Conservation (phyloP, 1,284 basidiomycete genomes). For the Cryptococcus sp. region DNA sequence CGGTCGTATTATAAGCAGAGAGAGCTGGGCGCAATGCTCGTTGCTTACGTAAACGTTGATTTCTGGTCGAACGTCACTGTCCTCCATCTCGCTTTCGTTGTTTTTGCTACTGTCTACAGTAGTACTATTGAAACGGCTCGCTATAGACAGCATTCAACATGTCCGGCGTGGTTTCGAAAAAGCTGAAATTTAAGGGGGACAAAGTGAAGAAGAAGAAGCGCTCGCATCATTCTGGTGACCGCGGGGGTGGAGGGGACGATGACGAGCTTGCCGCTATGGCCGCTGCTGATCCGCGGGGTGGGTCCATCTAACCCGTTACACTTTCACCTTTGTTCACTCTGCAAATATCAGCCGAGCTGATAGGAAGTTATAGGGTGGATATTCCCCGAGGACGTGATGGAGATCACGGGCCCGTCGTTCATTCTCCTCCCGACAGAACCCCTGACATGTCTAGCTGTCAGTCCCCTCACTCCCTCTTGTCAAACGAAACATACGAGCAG, state of each 20-base stretch:
- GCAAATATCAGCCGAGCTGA: not conserved
- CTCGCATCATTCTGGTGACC: constrained; percentile 40
- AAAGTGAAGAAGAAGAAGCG: constrained; percentile 57
- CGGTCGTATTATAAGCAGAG: too few relatives aligned
- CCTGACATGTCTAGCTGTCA: constrained; percentile 47
- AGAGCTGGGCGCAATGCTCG: too few relatives aligned
- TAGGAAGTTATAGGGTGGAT: constrained; percentile 51
- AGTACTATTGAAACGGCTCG: not conserved
- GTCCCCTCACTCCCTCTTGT: constrained; percentile 13
- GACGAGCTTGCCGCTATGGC: constrained; percentile 44
- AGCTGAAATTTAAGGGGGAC: constrained; percentile 58
- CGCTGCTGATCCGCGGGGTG: constrained; percentile 48
- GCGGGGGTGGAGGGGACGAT: constrained; percentile 25
- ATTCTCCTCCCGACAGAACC: constrained; percentile 50
- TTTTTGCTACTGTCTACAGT: not conserved
- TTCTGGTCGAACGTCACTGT: too few relatives aligned
- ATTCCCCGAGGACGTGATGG: constrained; percentile 46
- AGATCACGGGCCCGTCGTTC: constrained; percentile 55
- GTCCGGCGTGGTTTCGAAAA: constrained; percentile 45
- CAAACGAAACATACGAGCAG: not conserved
- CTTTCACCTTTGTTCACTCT: not conserved
- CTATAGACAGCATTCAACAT: constrained; percentile 5
- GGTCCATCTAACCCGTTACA: not conserved
- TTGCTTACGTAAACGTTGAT: too few relatives aligned
- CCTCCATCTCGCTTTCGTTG: too few relatives aligned